Evolutionary conservation across 495 filamentous ascomycete species (phyloP).

Genomic region (Tetracladium marchalianum): DNA sequence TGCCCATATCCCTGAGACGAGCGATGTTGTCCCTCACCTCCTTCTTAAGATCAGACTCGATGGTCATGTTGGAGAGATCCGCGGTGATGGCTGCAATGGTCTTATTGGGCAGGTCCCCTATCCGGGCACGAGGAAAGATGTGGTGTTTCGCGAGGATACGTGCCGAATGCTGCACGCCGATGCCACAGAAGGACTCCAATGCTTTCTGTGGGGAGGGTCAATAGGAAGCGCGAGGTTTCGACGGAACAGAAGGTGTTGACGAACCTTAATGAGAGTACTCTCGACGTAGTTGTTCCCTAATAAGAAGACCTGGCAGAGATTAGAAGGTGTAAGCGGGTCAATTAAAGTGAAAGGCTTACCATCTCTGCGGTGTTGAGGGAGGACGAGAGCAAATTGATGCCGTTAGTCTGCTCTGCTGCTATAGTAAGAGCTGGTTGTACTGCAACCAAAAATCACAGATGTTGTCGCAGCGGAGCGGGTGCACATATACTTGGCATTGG

Average conservation of each 20-base stretch:
- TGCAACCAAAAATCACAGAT: neutral
- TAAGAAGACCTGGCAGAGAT: conserved; percentile 59
- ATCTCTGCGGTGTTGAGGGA: conserved; percentile 16
- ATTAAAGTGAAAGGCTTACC: conserved; percentile 22
- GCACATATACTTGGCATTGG: too few species aligned
- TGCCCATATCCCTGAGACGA: conserved; percentile 81
- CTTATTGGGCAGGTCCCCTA: conserved; percentile 59
- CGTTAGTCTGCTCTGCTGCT: neutral
- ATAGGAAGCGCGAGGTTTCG: neutral
- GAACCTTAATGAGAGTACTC: conserved; percentile 66
- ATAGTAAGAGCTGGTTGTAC: neutral
- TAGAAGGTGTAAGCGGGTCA: neutral
- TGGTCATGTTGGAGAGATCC: conserved; percentile 82
- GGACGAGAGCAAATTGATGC: too few species aligned
- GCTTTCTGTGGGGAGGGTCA: conserved; percentile 48
- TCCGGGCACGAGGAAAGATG: conserved; percentile 71
- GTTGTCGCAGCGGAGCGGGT: neutral
- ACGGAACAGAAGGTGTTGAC: conserved; percentile 16
- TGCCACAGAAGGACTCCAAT: conserved; percentile 81
- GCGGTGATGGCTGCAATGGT: conserved; percentile 70
- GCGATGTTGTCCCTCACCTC: conserved; percentile 74
- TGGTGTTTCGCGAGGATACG: conserved; percentile 76
- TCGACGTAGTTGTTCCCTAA: conserved; percentile 81
- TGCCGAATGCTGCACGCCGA: conserved; percentile 60
- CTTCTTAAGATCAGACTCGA: conserved; percentile 79